phyloP scores from a whole-genome alignment of 1,284 basidiomycete genomes.

The Apiotrichum brassicae region DNA sequence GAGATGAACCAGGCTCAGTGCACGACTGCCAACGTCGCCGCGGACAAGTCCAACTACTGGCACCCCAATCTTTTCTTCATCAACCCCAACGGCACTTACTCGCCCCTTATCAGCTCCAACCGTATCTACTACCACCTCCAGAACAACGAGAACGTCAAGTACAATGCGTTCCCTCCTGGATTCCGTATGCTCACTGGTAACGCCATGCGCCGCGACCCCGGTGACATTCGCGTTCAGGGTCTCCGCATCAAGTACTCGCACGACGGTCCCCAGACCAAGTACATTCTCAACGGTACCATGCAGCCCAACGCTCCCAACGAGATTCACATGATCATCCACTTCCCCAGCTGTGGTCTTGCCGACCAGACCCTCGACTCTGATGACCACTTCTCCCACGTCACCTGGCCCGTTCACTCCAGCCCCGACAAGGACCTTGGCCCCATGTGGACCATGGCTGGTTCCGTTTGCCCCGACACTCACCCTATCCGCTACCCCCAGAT shows the following conservation, averaged over 20 bases:
- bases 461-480: slow-evolving; percentile 43
- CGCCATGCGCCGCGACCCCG: slow-evolving; percentile 17
- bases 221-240: not conserved
- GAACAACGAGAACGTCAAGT: slow-evolving; percentile 2
- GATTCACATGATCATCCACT: slow-evolving; percentile 26
- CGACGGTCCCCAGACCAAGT: not conserved
- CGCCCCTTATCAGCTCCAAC: slow-evolving; percentile 27
- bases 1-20: slow-evolving; percentile 27
- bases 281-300: not conserved
- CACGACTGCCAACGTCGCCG: slow-evolving; percentile 29
- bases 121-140: slow-evolving; percentile 41
- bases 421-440: not conserved
- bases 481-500: slow-evolving; percentile 31
- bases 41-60: slow-evolving; percentile 51
- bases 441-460: not conserved
- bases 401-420: slow-evolving; percentile 41
- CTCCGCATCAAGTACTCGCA: not conserved
- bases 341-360: slow-evolving; percentile 47
- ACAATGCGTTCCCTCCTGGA: slow-evolving; percentile 44
- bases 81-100: slow-evolving; percentile 23
- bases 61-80: slow-evolving; percentile 48
- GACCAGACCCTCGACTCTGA: slow-evolving; percentile 42
- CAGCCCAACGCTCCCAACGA: not conserved
- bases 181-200: slow-evolving; percentile 49
- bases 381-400: slow-evolving; percentile 48